Evolutionary conservation across 129 eudicot genomes (phyloP), one percentile per base, ranked within the genome.

Genomic region (Flaveria sonorensis): DNA sequence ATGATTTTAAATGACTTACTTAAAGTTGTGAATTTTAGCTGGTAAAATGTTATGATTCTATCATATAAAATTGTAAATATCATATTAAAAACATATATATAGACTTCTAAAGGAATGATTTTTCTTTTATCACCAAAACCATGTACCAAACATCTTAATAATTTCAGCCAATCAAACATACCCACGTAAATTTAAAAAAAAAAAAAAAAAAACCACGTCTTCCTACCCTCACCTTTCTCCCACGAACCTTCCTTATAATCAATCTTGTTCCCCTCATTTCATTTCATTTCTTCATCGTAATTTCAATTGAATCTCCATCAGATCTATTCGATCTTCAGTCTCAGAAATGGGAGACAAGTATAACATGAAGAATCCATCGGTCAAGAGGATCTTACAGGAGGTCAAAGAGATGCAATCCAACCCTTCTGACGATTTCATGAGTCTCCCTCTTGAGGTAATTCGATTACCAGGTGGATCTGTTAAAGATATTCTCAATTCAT

Each of bases 331-430:
- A 53, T 39, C 23, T 50, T 39, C 75, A 52, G 30, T 55, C 59
- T 10, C 8, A 20, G 16, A 64, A 57, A 85, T 91, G 87, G 92
- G 77, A 56, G 98, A 93, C 12, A 93, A 86, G 84, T 93, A 91
- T 78, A 93, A 93, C 45, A 83, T 82, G 84, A 93, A 93, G 85
- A 93, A 91, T 74, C 97, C 97, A 19, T 91, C 96, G 55, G 97
- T 93, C 47, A 93, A 93, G 85, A 85, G 98, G 85, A 93, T 93
- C 72, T 82, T 93, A 42, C 97, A 93, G 85, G 98, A 93, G 88
- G 83, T 93, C 20, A 93, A 93, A 72, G 97, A 93, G 89, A 91
- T 93, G 98, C 98, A 93, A 87, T 91, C 98, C 0, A 89, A 93
- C 55, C 98, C 98, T 71, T 89, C 96, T 53, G 86, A 91, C 72